Evolutionary conservation across 2,329 filamentous ascomycete species (phyloP).

Genomic region (Alternaria conjuncta): DNA sequence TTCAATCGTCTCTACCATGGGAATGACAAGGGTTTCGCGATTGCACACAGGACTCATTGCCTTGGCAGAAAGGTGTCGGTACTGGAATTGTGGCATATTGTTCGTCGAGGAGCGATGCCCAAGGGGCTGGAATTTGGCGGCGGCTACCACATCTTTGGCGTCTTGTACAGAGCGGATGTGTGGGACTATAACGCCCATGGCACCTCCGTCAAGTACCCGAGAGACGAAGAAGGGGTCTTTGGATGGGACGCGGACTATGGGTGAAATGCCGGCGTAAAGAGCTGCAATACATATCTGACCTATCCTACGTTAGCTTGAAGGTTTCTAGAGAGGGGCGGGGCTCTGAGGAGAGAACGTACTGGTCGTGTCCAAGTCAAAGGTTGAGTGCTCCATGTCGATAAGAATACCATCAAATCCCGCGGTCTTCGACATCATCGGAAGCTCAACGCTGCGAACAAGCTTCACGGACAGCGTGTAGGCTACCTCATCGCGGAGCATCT

Average conservation of each 20-base stretch:
- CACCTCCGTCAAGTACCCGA: constrained; percentile 51
- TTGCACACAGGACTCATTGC: constrained; percentile 48
- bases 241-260: constrained; percentile 52
- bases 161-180: constrained; percentile 51
- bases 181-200: constrained; percentile 51
- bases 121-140: constrained; percentile 49
- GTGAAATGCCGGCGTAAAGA: constrained; percentile 49
- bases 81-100: constrained; percentile 48
- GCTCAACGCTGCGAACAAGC: constrained; percentile 45
- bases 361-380: constrained; percentile 46
- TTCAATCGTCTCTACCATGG: constrained; percentile 53
- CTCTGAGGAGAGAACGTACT: not conserved
- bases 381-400: constrained; percentile 56
- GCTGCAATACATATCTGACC: constrained; percentile 50
- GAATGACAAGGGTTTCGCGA: constrained; percentile 49
- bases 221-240: constrained; percentile 50
- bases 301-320: not conserved
- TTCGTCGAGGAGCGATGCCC: constrained; percentile 48
- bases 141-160: constrained; percentile 45
- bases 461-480: constrained; percentile 41
- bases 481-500: constrained; percentile 38
- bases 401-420: constrained; percentile 53
- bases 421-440: constrained; percentile 50
- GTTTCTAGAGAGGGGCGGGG: not conserved
- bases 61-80: constrained; percentile 41